Evolutionary conservation across 1,139 yeast species (phyloP), one percentile per base, ranked within the genome.

Genomic region (Arxiozyma telluris): DNA sequence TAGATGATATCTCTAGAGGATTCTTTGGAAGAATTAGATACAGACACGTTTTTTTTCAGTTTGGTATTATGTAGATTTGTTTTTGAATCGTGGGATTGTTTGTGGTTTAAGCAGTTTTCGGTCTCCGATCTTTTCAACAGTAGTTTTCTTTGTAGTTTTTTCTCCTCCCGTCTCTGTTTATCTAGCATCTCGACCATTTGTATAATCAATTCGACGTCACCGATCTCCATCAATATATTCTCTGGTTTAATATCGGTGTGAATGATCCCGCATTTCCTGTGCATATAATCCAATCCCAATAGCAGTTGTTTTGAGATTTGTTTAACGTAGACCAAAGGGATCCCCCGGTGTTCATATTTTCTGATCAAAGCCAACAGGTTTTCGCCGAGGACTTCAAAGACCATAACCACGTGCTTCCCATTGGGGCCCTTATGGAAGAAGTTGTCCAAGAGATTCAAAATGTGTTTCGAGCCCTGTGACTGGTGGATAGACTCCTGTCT

Each of bases 221-320:
- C 84, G 57, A 84, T 82, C 62, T 84, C 89, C 64, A 84, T 82
- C 56, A 86, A 71, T 3, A 86, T 82, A 67, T 86, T 86, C 65
- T 86, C 94, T 0, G 93, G 93, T 65, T 86, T 86, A 46, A 86
- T 73, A 67, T 86, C 94, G 0, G 93, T 86, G 70, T 86, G 94
- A 54, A 86, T 84, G 17, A 86, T 81, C 21, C 93, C 93, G 67
- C 88, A 83, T 61, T 77, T 80, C 57, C 87, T 71, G 69, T 86
- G 94, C 65, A 86, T 71, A 67, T 80, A 85, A 65, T 86, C 90
- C 58, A 84, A 70, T 1, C 89, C 86, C 50, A 82, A 67, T 50
- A 86, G 70, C 58, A 84, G 67, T 67, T 86, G 94, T 61, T 80
- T 82, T 12, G 89, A 81, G 53, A 85, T 83, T 64, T 82, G 88